Conservation (phyloP, 1,139 yeast species). For the Wickerhamomyces sp. region DNA sequence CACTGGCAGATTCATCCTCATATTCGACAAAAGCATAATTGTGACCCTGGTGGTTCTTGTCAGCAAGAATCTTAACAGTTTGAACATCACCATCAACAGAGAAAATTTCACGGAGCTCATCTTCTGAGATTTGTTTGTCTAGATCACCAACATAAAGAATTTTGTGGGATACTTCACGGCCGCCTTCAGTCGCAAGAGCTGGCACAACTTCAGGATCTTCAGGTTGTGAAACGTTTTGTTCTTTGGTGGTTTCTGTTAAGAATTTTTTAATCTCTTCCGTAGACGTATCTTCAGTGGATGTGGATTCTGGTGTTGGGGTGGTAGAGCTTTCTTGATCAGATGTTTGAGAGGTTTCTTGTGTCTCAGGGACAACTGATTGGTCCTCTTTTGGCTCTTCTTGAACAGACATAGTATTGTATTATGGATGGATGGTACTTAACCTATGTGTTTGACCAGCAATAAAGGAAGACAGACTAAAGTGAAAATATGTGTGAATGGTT, state of each 20-base stretch:
- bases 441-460: conserved; percentile 1
- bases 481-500: too few species aligned
- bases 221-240: conserved; percentile 3
- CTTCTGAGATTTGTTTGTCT: conserved; percentile 62
- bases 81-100: conserved; percentile 55
- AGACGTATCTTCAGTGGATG: too few species aligned
- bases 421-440: background rate
- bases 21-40: conserved; percentile 86
- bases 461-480: background rate
- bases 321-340: background rate
- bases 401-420: background rate
- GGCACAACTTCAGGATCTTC: conserved; percentile 35
- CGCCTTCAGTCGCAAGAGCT: conserved; percentile 74
- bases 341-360: background rate
- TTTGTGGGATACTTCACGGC: conserved; percentile 69
- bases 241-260: background rate
- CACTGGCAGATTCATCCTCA: conserved; percentile 53
- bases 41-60: conserved; percentile 67
- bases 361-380: conserved; percentile 2
- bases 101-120: conserved; percentile 54
- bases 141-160: conserved; percentile 77
- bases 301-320: conserved; percentile 4
- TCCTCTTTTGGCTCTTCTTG: conserved; percentile 7
- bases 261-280: too few species aligned
- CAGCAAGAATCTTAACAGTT: conserved; percentile 64